These are phyloP conservation scores for Plantago rigida DNA, from an alignment of 305 asterid species.

Conservation along the genomic window DNA sequence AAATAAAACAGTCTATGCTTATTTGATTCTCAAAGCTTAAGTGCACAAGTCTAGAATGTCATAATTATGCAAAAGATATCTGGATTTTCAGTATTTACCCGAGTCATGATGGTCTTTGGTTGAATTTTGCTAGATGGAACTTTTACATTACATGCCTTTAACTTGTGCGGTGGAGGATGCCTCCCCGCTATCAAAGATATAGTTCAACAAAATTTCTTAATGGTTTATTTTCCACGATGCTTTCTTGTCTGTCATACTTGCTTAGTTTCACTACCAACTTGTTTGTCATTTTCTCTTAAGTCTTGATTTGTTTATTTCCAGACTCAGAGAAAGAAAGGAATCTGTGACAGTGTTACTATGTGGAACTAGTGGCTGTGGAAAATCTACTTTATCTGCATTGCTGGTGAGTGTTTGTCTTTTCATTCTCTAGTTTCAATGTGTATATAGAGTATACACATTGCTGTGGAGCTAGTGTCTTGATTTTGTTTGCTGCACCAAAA, in stretches of 20 bases:
- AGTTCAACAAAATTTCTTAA: no score
- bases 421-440: no score
- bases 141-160: not conserved
- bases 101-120: not conserved
- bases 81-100: not conserved
- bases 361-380: constrained; percentile 97
- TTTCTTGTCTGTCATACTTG: no score
- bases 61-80: not conserved
- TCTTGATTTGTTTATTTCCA: constrained; percentile 27
- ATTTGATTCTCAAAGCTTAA: not conserved
- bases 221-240: no score
- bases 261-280: not conserved
- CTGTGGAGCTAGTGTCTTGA: no score
- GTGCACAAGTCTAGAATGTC: not conserved
- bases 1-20: no score
- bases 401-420: constrained; percentile 46
- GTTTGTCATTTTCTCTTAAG: constrained; percentile 20
- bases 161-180: no score
- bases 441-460: no score
- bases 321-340: constrained; percentile 85
- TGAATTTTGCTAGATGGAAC: not conserved
- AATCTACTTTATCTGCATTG: constrained; percentile 90
- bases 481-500: not conserved
- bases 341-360: constrained; percentile 81
- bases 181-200: no score